Base-by-base conservation (phyloP, 176 grass and related monocot species). In the Zoysia pacifica region DNA sequence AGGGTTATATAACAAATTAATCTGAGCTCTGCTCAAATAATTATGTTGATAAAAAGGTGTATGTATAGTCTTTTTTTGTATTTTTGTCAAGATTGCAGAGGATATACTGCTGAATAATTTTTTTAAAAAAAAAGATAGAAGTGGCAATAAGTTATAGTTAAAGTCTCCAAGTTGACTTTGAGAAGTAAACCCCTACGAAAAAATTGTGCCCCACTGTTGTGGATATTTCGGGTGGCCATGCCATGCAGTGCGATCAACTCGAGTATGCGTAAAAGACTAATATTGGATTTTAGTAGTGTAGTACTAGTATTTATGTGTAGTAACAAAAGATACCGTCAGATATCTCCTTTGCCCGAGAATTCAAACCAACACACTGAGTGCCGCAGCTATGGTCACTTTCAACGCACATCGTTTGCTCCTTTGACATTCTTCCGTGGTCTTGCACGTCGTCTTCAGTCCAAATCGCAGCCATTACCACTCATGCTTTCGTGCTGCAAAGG, bases 391-490 rank as follows among this genome's bases (percentile, higher is more conserved):
- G 15, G 81, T 88, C 62, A 45, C 75, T 88, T 84, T 83, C 75
- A 63, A 2, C 38, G 45, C 69, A 55, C 81, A 67, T 37, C 28
- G 68, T 62, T 58, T 79, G 67, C 75, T 75, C 76, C 81, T 74
- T 84, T 79, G 80, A 88, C 80, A 88, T 83, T 79, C 70, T 84
- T 80, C 11, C 70, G 54, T 84, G 46, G 67, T 67, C 86, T 65
- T 75, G 77, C 69, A 71, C 46, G 49, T 79, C 62, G 15, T 52
- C 75, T 67, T 79, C 72, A 69, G 81, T 88, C 75, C 19, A 79
- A 79, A 84, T 88, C 81, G 62, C 86, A 74, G 79, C 62, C 37
- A 79, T 88, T 88, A 88, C 73, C 81, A 69, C 44, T 55, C 68
- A 28, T 51, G 49, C 44, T 79, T 83, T 51, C 60, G 20, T 18